A percentile compares a stretch with the other conserved stretches of the same genome.
Conservation (phyloP, 768 basidiomycete species). For the Naematelia aurantialba region DNA sequence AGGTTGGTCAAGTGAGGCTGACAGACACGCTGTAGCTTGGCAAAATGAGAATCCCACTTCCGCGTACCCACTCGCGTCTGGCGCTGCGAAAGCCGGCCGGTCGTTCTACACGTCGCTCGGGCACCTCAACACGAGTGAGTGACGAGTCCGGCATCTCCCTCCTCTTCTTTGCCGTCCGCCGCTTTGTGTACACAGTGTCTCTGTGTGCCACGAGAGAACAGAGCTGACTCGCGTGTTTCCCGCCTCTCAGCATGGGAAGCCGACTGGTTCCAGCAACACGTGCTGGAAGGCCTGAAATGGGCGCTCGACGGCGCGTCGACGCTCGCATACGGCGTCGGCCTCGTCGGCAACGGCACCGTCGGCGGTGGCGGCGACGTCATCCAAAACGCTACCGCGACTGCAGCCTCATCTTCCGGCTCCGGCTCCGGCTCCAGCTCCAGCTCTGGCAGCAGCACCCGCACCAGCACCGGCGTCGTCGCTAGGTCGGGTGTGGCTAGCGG, state of each 20-base stretch:
- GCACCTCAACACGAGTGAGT: slow-evolving; percentile 65
- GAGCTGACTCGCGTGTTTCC: slow-evolving; percentile 16
- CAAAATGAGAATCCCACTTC: slow-evolving; percentile 74
- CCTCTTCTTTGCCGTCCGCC: background rate
- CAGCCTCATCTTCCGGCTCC: too few species aligned
- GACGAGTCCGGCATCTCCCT: background rate
- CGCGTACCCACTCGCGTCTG: slow-evolving; percentile 52
- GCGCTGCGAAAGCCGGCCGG: slow-evolving; percentile 58
- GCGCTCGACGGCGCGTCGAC: slow-evolving; percentile 67
- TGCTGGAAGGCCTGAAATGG: slow-evolving; percentile 74
- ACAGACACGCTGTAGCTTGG: slow-evolving; percentile 72
- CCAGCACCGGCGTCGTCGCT: too few species aligned
- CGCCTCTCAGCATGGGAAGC: slow-evolving; percentile 55
- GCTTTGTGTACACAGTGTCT: too few species aligned
- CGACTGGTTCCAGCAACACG: slow-evolving; percentile 64
- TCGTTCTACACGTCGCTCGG: slow-evolving; percentile 82
- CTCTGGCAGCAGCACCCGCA: too few species aligned
- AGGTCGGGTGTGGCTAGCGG: too few species aligned
- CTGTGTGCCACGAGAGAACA: too few species aligned
- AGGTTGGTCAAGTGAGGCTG: too few species aligned
- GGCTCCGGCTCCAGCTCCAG: too few species aligned
- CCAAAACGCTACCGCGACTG: background rate
- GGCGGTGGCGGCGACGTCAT: background rate
- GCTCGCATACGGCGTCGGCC: slow-evolving; percentile 61
- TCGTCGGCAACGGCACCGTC: slow-evolving; percentile 57